Conservation (phyloP, 1,139 yeast genomes). For the Hyphopichia buzzinii region DNA sequence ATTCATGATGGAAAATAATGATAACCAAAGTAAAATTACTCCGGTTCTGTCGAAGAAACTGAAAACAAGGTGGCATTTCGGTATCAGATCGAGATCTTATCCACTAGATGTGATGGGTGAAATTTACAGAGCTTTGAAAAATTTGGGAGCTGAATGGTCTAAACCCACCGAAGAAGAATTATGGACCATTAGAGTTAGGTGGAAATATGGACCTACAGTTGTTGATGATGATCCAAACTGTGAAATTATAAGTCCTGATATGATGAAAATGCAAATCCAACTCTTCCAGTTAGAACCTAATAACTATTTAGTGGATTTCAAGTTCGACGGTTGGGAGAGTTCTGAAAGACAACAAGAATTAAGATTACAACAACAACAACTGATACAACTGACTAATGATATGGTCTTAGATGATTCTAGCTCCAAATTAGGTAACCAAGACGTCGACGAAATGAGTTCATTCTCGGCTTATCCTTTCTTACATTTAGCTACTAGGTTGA, state of each 20-base stretch:
- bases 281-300: conserved; percentile 93
- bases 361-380: conserved; percentile 1
- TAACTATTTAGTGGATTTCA: conserved; percentile 93
- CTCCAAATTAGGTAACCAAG: conserved; percentile 26
- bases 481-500: conserved; percentile 86
- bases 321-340: conserved; percentile 94
- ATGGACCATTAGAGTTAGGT: conserved; percentile 96
- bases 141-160: conserved; percentile 97
- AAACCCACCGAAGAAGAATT: conserved; percentile 88
- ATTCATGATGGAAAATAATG: conserved; percentile 67
- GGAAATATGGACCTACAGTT: conserved; percentile 67
- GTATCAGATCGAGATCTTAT: conserved; percentile 91
- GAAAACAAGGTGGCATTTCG: conserved; percentile 98
- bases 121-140: conserved; percentile 88
- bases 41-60: conserved; percentile 82
- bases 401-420: neutral
- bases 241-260: conserved; percentile 50
- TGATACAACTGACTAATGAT: neutral
- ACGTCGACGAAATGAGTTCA: conserved; percentile 63
- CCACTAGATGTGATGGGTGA: conserved; percentile 99
- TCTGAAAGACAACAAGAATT: conserved; percentile 10
- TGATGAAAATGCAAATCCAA: conserved; percentile 97
- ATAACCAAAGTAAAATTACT: conserved; percentile 51
- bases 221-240: conserved; percentile 9
- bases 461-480: conserved; percentile 94